A percentile compares a stretch with the other conserved stretches of the same genome.
Conservation (phyloP, 1,284 basidiomycete species). For the Apiotrichum brassicae region DNA sequence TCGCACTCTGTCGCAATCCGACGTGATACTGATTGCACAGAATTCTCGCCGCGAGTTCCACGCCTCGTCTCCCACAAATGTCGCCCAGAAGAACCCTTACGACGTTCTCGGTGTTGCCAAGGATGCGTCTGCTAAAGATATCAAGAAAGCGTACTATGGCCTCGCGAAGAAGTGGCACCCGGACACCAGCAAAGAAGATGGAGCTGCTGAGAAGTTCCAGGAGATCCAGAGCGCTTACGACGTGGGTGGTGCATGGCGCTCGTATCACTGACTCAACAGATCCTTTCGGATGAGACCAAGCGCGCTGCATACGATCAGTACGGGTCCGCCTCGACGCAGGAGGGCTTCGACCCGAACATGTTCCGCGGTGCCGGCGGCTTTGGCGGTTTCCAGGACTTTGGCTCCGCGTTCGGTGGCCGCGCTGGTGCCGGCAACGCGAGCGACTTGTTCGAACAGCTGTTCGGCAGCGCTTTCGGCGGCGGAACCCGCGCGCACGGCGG, state of each 20-base stretch:
- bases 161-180: slow-evolving; percentile 98
- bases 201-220: slow-evolving; percentile 85
- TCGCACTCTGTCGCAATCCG: no score
- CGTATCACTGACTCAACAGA: slow-evolving; percentile 50
- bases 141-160: slow-evolving; percentile 95
- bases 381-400: slow-evolving; percentile 62
- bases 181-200: slow-evolving; percentile 89
- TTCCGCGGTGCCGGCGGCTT: slow-evolving; percentile 64
- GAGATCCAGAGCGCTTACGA: slow-evolving; percentile 98
- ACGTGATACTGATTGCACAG: no score
- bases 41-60: slow-evolving; percentile 66
- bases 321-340: slow-evolving; percentile 87
- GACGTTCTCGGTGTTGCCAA: slow-evolving; percentile 77
- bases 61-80: slow-evolving; percentile 54
- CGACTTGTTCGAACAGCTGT: slow-evolving; percentile 84
- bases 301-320: slow-evolving; percentile 89
- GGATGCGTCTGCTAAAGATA: slow-evolving; percentile 77
- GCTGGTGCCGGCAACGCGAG: slow-evolving; percentile 50
- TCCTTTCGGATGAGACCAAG: slow-evolving; percentile 89
- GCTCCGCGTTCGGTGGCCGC: slow-evolving; percentile 58
- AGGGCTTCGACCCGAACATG: slow-evolving; percentile 84
- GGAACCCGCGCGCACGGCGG: slow-evolving; percentile 13
- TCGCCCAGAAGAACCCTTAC: slow-evolving; percentile 80
- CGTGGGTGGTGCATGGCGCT: slow-evolving; percentile 54
- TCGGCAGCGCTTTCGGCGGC: slow-evolving; percentile 57